Percentiles rank a stretch among this genome's conserved stretches.
These are phyloP conservation scores for Phytophthora citrophthora DNA, from an alignment of 352 stramenopile genomes.

Conservation along the genomic window DNA sequence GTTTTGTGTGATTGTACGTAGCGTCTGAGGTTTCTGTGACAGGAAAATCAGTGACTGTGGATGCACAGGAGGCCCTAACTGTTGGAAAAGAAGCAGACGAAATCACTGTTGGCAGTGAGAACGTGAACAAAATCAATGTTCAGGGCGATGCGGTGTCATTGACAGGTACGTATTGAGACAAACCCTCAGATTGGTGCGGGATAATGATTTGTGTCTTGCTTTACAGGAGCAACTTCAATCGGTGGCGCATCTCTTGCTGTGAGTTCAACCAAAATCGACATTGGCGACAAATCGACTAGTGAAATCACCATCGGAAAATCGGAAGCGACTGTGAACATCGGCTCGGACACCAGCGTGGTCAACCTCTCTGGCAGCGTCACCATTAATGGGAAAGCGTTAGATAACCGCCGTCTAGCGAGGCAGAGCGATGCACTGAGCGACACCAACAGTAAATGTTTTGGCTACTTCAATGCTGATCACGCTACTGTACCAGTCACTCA, in stretches of 20 bases:
- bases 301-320: conserved; percentile 43
- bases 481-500: conserved; percentile 19
- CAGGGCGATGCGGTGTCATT: conserved; percentile 22
- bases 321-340: conserved; percentile 41
- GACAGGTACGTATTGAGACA: conserved; percentile 23
- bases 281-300: conserved; percentile 44
- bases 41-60: conserved; percentile 28
- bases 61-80: conserved; percentile 28
- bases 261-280: conserved; percentile 30
- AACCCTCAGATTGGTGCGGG: neutral
- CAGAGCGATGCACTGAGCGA: neutral
- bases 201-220: conserved; percentile 3
- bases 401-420: conserved; percentile 33
- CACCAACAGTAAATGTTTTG: conserved; percentile 27
- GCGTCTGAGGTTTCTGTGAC: conserved; percentile 34
- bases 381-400: conserved; percentile 57
- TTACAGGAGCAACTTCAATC: conserved; percentile 33
- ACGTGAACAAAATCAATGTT: conserved; percentile 27
- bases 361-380: conserved; percentile 58
- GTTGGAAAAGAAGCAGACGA: conserved; percentile 28
- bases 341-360: conserved; percentile 37
- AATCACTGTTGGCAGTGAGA: conserved; percentile 30
- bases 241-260: conserved; percentile 30
- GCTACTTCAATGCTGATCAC: conserved; percentile 41
- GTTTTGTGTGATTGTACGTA: conserved; percentile 10